Conservation (phyloP, 129 eudicot species). For the Artemisia argyi region DNA sequence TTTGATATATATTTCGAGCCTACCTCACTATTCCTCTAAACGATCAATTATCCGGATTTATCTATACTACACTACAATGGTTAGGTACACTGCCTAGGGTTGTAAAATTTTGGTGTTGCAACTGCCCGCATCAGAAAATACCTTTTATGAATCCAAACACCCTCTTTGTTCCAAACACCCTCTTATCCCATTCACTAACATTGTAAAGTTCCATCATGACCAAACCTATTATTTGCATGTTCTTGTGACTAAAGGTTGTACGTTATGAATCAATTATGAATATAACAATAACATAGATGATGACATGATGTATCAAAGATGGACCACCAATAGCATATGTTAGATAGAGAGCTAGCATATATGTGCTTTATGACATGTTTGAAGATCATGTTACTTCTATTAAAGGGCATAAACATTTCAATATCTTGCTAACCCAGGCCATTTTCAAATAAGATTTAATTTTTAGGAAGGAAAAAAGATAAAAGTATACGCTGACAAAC, state of each 20-base stretch:
- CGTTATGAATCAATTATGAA: not conserved
- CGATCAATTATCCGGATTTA: too few relatives aligned
- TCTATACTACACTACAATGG: too few relatives aligned
- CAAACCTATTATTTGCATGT: too few relatives aligned
- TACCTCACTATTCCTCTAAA: too few relatives aligned
- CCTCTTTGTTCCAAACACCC: too few relatives aligned
- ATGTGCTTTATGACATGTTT: constrained; percentile 5
- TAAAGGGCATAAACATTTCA: not conserved
- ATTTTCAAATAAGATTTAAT: not conserved
- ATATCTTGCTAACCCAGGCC: not conserved
- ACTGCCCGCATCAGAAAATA: too few relatives aligned
- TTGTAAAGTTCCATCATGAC: not conserved
- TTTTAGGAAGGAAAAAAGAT: not conserved
- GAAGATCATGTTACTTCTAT: constrained; percentile 20
- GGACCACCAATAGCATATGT: constrained; percentile 14
- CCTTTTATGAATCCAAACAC: too few relatives aligned
- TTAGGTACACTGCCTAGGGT: too few relatives aligned
- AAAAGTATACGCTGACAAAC: not conserved
- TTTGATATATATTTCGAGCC: too few relatives aligned
- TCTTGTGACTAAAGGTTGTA: not conserved
- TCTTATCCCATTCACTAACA: too few relatives aligned
- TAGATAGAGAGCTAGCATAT: constrained; percentile 10
- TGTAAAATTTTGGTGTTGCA: too few relatives aligned
- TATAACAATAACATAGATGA: constrained; percentile 1
- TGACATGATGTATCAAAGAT: constrained; percentile 9